phyloP scores from a whole-genome alignment of 106 monocot genomes.

The Ottelia alismoides region DNA sequence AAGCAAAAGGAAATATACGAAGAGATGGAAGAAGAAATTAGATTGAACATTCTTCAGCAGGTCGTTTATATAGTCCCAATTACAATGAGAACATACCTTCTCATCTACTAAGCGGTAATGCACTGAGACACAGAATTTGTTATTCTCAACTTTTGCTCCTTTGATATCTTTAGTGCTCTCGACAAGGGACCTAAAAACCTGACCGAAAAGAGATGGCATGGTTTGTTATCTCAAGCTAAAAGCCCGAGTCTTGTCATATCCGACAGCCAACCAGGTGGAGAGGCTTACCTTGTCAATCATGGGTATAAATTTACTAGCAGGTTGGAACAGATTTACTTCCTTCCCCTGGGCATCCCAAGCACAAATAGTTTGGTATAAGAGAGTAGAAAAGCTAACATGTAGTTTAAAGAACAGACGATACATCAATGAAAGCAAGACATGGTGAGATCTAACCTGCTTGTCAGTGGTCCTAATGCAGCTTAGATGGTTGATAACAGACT shows the following conservation, averaged over 20 bases:
- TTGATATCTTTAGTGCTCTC: slow-evolving; percentile 44
- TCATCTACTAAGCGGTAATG: slow-evolving; percentile 77
- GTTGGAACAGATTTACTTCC: slow-evolving; percentile 66
- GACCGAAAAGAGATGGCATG: slow-evolving; percentile 1
- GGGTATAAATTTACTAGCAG: slow-evolving; percentile 67
- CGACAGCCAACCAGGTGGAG: too few relatives aligned
- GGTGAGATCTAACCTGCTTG: slow-evolving; percentile 30
- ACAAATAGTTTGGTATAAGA: background rate
- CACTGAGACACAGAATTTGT: slow-evolving; percentile 81
- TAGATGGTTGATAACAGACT: slow-evolving; percentile 21
- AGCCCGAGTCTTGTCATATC: background rate
- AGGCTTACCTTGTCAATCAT: slow-evolving; percentile 86
- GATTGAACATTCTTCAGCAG: too few relatives aligned
- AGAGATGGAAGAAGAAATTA: too few relatives aligned
- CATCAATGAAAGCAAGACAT: background rate
- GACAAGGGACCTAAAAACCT: slow-evolving; percentile 74
- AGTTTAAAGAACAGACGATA: background rate
- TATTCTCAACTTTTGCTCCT: slow-evolving; percentile 68
- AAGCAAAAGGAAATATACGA: too few relatives aligned
- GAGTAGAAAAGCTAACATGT: background rate
- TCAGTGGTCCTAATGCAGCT: slow-evolving; percentile 51
- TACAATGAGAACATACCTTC: slow-evolving; percentile 24
- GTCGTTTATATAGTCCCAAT: background rate
- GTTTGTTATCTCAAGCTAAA: background rate
- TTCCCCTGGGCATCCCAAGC: slow-evolving; percentile 25